Evolutionary conservation across 2,329 filamentous ascomycete species (phyloP).

Genomic region (Cordyceps cicadae): DNA sequence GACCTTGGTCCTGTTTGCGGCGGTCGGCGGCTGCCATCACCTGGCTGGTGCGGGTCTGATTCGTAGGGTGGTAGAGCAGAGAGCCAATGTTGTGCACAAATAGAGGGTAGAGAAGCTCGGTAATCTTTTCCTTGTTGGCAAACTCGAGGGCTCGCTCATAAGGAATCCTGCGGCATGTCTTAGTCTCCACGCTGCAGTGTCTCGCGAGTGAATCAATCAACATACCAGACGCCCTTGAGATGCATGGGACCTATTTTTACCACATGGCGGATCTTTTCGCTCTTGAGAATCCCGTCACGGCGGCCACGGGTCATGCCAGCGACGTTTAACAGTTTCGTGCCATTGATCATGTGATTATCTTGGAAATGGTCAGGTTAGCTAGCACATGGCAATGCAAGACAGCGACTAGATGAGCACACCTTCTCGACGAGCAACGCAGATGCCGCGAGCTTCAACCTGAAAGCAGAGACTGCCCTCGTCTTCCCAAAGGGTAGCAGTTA

Average conservation of each 20-base stretch:
- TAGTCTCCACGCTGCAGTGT: slow-evolving; percentile 17
- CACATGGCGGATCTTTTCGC: slow-evolving; percentile 91
- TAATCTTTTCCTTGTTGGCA: slow-evolving; percentile 99
- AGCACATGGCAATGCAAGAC: not conserved
- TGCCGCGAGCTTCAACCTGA: slow-evolving; percentile 91
- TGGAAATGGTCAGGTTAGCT: not conserved
- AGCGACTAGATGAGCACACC: slow-evolving; percentile 43
- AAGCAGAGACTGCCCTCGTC: slow-evolving; percentile 97
- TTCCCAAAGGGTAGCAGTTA: slow-evolving; percentile 96
- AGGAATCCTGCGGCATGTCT: slow-evolving; percentile 64
- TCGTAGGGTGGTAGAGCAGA: slow-evolving; percentile 86
- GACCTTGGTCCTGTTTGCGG: slow-evolving; percentile 61
- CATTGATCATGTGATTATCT: slow-evolving; percentile 99
- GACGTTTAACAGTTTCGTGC: slow-evolving; percentile 92
- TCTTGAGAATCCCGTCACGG: slow-evolving; percentile 93
- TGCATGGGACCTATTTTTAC: slow-evolving; percentile 99
- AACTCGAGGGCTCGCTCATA: slow-evolving; percentile 97
- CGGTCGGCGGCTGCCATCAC: slow-evolving; percentile 81
- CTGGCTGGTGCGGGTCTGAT: slow-evolving; percentile 71
- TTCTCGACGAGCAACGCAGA: slow-evolving; percentile 90
- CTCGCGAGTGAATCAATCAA: slow-evolving; percentile 17
- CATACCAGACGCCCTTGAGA: slow-evolving; percentile 92
- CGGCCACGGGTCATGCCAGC: slow-evolving; percentile 96
- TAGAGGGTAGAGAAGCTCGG: slow-evolving; percentile 84
- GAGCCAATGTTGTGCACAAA: slow-evolving; percentile 97